phyloP scores from a whole-genome alignment of 2,329 filamentous ascomycete species.

The Pseudogymnoascus sp. region DNA sequence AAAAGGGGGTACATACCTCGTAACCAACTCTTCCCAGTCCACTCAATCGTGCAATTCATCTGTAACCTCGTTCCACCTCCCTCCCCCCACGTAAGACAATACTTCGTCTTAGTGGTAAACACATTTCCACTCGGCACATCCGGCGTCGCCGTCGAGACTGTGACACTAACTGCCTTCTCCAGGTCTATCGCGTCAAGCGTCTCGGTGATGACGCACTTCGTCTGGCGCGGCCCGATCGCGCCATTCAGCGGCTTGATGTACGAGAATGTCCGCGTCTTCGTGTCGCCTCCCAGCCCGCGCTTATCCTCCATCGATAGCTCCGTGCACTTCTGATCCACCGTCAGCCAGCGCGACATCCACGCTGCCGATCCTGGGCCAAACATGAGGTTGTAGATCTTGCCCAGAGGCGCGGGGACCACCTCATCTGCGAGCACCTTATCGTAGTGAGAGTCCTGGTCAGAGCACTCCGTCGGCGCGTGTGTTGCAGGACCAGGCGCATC shows the following conservation, averaged over 20 bases:
- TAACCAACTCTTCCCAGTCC: conserved; percentile 96
- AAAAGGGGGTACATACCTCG: conserved; percentile 54
- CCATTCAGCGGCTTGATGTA: conserved; percentile 88
- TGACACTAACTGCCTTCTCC: conserved; percentile 78
- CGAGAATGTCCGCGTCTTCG: conserved; percentile 64
- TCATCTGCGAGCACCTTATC: conserved; percentile 82
- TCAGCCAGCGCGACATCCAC: conserved; percentile 82
- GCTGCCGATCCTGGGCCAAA: conserved; percentile 72
- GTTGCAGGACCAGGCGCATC: conserved; percentile 81
- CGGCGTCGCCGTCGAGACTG: conserved; percentile 76
- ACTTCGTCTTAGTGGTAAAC: conserved; percentile 86
- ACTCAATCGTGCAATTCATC: conserved; percentile 86
- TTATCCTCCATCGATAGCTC: conserved; percentile 86
- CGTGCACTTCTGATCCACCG: conserved; percentile 76
- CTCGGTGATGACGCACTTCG: conserved; percentile 85
- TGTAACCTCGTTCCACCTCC: conserved; percentile 77
- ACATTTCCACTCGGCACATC: conserved; percentile 92
- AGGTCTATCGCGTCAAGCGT: conserved; percentile 76
- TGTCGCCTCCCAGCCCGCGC: conserved; percentile 63
- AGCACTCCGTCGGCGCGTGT: conserved; percentile 79
- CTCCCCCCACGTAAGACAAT: conserved; percentile 88
- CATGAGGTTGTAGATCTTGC: conserved; percentile 80
- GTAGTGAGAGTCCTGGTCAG: conserved; percentile 69
- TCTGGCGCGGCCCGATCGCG: conserved; percentile 84
- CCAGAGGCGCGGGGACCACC: conserved; percentile 74